Evolutionary conservation across 441 rosid species (phyloP), one percentile per base, ranked within the genome.

Genomic region (Adansonia madagascariensis): DNA sequence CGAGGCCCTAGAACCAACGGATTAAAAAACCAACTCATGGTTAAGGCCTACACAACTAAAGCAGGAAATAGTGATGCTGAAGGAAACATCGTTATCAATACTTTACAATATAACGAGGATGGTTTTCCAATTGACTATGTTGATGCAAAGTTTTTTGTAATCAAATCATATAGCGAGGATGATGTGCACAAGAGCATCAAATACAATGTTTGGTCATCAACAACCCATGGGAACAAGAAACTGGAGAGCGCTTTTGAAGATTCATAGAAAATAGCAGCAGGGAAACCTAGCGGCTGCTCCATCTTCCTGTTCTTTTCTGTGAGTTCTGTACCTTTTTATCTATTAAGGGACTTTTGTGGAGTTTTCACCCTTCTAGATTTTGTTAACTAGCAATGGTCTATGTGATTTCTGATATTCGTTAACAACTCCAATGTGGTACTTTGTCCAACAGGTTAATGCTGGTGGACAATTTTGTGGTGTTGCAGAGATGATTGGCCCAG

Each of bases 121-220:
- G 92, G 89, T 86, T 89, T 95, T 77, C 80, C 80, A 65, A 80
- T 87, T 22, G 88, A 90, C 44, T 86, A 88, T 82, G 80, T 61
- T 71, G 84, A 80, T 80, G 98, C 91, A 56, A 95, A 91, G 78
- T 91, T 88, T 87, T 95, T 89, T 81, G 95, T 95, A 78, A 93
- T 95, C 39, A 95, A 95, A 82, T 95, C 98, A 1, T 95, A 95
- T 75, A 93, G 98, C 24, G 97, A 95, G 84, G 98, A 95, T 85
- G 98, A 95, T 82, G 95, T 95, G 39, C 98, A 95, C 89, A 95
- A 91, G 85, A 95, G 98, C 89, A 89, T 95, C 81, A 95, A 95
- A 74, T 95, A 93, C 80, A 87, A 75, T 81, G 92, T 95, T 57
- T 95, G 98, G 98, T 93, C 98, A 17, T 93, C 98, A 64, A 95